phyloP scores from a whole-genome alignment of 2,329 filamentous ascomycete genomes.

The Phaeosphaeria sp. region DNA sequence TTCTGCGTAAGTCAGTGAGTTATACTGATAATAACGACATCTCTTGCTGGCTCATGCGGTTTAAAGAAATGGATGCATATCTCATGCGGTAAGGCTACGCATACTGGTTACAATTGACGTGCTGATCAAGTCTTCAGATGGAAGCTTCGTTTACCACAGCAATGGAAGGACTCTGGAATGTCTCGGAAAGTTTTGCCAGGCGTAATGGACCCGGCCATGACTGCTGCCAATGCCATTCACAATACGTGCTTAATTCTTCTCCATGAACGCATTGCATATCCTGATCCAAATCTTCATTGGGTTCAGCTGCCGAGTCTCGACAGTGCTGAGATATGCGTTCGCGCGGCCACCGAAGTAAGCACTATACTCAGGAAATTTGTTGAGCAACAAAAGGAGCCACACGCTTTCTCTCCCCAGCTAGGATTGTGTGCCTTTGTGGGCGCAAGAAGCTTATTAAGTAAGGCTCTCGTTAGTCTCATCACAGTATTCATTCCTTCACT shows the following conservation, averaged over 20 bases:
- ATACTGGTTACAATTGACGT: not conserved
- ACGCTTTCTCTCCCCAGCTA: conserved; percentile 3
- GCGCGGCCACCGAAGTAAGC: conserved; percentile 1
- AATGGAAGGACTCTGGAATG: conserved; percentile 9
- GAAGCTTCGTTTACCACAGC: conserved; percentile 3
- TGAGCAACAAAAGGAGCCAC: not conserved
- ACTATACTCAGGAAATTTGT: conserved; percentile 2
- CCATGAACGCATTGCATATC: conserved; percentile 4
- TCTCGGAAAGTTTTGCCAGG: conserved; percentile 5
- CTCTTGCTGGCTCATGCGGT: not conserved
- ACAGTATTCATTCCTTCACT: not conserved
- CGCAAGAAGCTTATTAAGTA: conserved; percentile 7
- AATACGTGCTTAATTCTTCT: conserved; percentile 6
- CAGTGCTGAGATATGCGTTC: conserved; percentile 2
- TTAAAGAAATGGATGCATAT: conserved; percentile 2
- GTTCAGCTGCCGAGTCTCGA: conserved; percentile 4
- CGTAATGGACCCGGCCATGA: conserved; percentile 9
- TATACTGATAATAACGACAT: not conserved
- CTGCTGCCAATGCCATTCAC: conserved; percentile 7
- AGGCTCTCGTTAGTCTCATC: not conserved
- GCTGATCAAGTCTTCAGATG: not conserved
- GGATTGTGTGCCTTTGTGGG: conserved; percentile 8
- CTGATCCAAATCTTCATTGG: conserved; percentile 1
- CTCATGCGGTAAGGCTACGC: not conserved
- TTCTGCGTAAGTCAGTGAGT: not conserved